phyloP scores from a whole-genome alignment of 1,139 yeast species.

The Ogataea hybrid region DNA sequence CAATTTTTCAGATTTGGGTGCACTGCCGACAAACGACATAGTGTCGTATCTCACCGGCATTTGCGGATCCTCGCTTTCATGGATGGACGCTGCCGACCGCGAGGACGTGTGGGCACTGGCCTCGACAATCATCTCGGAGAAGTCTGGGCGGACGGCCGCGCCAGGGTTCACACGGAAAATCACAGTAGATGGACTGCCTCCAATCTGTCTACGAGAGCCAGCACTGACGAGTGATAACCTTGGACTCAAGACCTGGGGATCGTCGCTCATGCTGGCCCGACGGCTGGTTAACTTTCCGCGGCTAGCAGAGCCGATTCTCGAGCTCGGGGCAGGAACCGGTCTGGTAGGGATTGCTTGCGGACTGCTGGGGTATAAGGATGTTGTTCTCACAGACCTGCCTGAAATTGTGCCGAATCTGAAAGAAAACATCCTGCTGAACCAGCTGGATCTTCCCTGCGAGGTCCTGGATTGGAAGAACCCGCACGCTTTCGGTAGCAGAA shows the following conservation, averaged over 20 bases:
- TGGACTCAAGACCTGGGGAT: conserved; percentile 97
- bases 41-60: conserved; percentile 66
- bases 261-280: conserved; percentile 69
- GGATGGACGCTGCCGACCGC: conserved; percentile 43
- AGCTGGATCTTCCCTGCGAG: conserved; percentile 37
- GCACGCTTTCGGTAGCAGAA: conserved; percentile 32
- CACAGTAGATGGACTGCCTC: conserved; percentile 17
- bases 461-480: conserved; percentile 82
- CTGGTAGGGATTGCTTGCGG: conserved; percentile 73
- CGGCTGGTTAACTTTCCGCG: conserved; percentile 36
- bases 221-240: conserved; percentile 81
- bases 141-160: conserved; percentile 83
- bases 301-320: conserved; percentile 50
- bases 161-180: conserved; percentile 54
- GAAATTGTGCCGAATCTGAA: conserved; percentile 70
- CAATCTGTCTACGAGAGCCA: conserved; percentile 67
- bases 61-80: conserved; percentile 52
- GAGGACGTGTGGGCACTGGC: conserved; percentile 53
- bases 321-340: conserved; percentile 94
- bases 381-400: conserved; percentile 72
- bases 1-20: not conserved
- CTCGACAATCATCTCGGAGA: conserved; percentile 68
- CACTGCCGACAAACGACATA: conserved; percentile 29
- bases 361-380: conserved; percentile 42
- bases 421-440: conserved; percentile 55